These are phyloP conservation scores for Phytophthora sansomeana DNA, from an alignment of 352 stramenopile species.

Conservation along the genomic window DNA sequence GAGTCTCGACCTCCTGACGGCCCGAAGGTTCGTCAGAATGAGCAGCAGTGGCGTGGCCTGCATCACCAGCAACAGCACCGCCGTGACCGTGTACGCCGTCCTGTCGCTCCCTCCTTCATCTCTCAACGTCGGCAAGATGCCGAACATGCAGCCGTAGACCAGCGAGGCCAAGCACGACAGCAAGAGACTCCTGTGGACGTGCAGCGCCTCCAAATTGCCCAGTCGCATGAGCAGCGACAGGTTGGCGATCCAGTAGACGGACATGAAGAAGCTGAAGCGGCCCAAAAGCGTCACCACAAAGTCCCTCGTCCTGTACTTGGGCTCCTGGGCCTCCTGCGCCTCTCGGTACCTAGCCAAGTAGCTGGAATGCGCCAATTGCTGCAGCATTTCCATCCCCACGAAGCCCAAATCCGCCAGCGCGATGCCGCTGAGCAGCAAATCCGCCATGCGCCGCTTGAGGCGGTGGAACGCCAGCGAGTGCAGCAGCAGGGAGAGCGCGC, in stretches of 20 bases:
- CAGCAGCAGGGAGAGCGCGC: slow-evolving; percentile 65
- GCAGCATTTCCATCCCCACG: slow-evolving; percentile 53
- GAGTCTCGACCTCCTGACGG: slow-evolving; percentile 56
- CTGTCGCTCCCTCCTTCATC: background rate
- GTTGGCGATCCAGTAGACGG: slow-evolving; percentile 74
- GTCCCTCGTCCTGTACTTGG: slow-evolving; percentile 12
- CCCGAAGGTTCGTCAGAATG: slow-evolving; percentile 61
- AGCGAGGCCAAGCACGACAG: slow-evolving; percentile 55
- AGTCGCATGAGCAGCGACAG: slow-evolving; percentile 77
- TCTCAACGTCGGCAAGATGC: slow-evolving; percentile 43
- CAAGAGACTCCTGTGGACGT: slow-evolving; percentile 54
- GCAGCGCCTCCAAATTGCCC: slow-evolving; percentile 60
- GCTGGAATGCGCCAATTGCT: slow-evolving; percentile 49
- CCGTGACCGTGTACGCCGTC: slow-evolving; percentile 55
- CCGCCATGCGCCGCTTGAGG: slow-evolving; percentile 70
- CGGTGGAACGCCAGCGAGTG: slow-evolving; percentile 68
- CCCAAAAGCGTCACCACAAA: slow-evolving; percentile 52
- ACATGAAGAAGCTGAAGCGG: slow-evolving; percentile 80
- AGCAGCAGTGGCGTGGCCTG: slow-evolving; percentile 51
- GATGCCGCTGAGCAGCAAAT: slow-evolving; percentile 75
- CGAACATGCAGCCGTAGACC: slow-evolving; percentile 66
- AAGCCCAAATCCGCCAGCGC: slow-evolving; percentile 67
- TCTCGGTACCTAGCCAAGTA: slow-evolving; percentile 53
- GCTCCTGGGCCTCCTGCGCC: background rate
- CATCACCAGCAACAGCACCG: slow-evolving; percentile 49